Base-by-base conservation (phyloP, 352 stramenopile species). In the Lagenidium giganteum region DNA sequence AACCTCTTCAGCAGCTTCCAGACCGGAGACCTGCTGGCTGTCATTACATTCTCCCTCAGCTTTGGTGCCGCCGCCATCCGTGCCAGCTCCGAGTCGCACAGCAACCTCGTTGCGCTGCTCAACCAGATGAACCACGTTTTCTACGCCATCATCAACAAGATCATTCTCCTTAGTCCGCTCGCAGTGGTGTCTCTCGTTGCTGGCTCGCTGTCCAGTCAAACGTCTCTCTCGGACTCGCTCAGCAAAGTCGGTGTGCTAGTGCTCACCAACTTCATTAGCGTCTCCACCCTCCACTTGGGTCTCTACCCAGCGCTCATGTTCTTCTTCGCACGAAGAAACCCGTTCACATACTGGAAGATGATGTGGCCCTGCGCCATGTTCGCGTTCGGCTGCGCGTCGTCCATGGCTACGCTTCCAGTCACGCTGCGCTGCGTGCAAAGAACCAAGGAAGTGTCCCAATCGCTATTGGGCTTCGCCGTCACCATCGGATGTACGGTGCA, bases 401-500 rank as follows among this genome's bases (percentile, higher is more conserved):
- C 78, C 8, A 58, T 87, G 6, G 78, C 71, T 8, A 82, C 70
- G 33, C 43, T 91, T 7, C 78, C 78, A 12, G 46, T 87, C 11
- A 84, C 75, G 33, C 61, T 91, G 25, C 75, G 64, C 14, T 87
- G 73, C 27, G 72, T 83, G n/a, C 67, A 83, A 40, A 64, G 57
- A 22, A 82, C 75, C 22, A 60, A 61, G 2, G 70, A 85, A 34
- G 69, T 87, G 28, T 74, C 75, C 13, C 64, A 64, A 12, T 64
- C 58, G 18, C 51, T 91, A 4, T 29, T 72, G 29, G 61, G 75
- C 31, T 91, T 91, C 39, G 69, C 88, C 22, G 28, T 91, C 25
- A 87, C 78, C 8, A 76, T 91, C 39, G 78, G 78, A 8, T 72
- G 60, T 23, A 84, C 66, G 5, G 58, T 77, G 26, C 72, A 91